Conservation (phyloP, 2,329 filamentous ascomycete species). For the Ascochyta pisi region DNA sequence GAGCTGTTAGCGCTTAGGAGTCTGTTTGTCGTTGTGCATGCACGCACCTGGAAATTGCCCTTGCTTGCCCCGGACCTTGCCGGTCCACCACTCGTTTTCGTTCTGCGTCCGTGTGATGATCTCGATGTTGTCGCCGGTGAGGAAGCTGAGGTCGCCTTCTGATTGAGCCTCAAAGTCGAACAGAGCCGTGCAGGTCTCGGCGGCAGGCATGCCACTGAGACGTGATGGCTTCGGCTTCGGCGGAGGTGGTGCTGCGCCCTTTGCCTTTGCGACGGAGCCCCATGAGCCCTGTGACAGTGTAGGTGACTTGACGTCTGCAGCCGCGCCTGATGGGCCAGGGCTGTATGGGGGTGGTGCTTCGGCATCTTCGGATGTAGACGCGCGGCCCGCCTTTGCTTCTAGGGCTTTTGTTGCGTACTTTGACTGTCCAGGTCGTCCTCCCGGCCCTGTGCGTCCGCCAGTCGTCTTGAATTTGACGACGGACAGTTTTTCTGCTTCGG, state of each 20-base stretch:
- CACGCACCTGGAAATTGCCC: constrained; percentile 92
- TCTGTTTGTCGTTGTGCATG: too few species aligned
- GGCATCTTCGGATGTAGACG: constrained; percentile 41
- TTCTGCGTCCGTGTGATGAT: constrained; percentile 84
- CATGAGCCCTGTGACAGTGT: constrained; percentile 48
- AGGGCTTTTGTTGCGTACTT: constrained; percentile 51
- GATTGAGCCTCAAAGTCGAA: constrained; percentile 98
- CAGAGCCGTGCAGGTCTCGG: constrained; percentile 85
- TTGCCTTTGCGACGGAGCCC: constrained; percentile 56
- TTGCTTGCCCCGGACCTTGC: constrained; percentile 76
- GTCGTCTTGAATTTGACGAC: constrained; percentile 94
- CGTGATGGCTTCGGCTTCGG: constrained; percentile 71
- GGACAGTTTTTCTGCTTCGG: constrained; percentile 79
- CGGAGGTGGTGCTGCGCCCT: constrained; percentile 58
- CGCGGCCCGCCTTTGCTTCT: constrained; percentile 44
- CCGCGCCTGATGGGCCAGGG: constrained; percentile 35
- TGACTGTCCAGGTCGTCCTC: constrained; percentile 35
- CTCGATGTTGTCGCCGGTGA: constrained; percentile 86
- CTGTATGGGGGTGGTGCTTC: constrained; percentile 51
- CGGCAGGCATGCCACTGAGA: constrained; percentile 68
- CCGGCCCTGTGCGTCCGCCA: constrained; percentile 61
- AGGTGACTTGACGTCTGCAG: constrained; percentile 16
- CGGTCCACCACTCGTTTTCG: constrained; percentile 97
- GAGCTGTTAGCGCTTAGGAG: constrained; percentile 28
- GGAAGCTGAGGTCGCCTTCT: constrained; percentile 91